Percentiles rank a stretch among this genome's conserved stretches.
These are phyloP conservation scores for Neurospora tetraspora DNA, from an alignment of 495 filamentous ascomycete genomes.

Conservation along the genomic window DNA sequence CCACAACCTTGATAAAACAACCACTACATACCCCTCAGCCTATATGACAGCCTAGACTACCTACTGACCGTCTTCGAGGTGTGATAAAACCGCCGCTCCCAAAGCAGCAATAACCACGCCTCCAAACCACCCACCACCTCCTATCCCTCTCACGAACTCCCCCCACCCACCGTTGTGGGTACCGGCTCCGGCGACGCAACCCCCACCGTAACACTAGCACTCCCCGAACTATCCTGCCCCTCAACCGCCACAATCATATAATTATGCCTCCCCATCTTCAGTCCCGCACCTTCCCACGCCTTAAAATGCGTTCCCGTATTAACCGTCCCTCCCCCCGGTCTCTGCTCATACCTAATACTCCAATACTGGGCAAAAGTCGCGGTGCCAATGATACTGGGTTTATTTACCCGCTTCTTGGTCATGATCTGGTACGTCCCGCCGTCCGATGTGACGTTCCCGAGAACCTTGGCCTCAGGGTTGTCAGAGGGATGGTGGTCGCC, in stretches of 20 bases:
- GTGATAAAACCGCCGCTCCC: too few relatives aligned
- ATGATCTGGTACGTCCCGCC: slow-evolving; percentile 50
- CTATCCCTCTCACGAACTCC: not conserved
- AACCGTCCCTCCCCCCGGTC: slow-evolving; percentile 25
- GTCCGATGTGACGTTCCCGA: slow-evolving; percentile 44
- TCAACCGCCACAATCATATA: slow-evolving; percentile 46
- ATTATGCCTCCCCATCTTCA: slow-evolving; percentile 38
- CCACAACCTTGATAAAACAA: not conserved
- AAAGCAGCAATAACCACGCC: not conserved
- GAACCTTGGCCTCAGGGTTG: slow-evolving; percentile 28
- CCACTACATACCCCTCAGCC: too few relatives aligned
- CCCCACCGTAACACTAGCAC: slow-evolving; percentile 26
- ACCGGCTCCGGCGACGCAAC: slow-evolving; percentile 10
- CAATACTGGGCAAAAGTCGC: slow-evolving; percentile 53
- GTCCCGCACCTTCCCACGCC: slow-evolving; percentile 34
- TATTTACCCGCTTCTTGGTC: slow-evolving; percentile 39
- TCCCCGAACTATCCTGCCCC: slow-evolving; percentile 26
- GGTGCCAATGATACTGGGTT: slow-evolving; percentile 49
- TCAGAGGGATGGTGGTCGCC: slow-evolving; percentile 45
- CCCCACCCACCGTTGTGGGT: not conserved
- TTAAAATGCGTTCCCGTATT: slow-evolving; percentile 42
- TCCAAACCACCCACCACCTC: not conserved
- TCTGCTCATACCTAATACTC: slow-evolving; percentile 36
- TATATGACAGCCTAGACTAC: too few relatives aligned
- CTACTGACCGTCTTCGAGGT: too few relatives aligned